Base-by-base conservation (phyloP, 257 asterid genomes). In the Plectranthus barbatus region DNA sequence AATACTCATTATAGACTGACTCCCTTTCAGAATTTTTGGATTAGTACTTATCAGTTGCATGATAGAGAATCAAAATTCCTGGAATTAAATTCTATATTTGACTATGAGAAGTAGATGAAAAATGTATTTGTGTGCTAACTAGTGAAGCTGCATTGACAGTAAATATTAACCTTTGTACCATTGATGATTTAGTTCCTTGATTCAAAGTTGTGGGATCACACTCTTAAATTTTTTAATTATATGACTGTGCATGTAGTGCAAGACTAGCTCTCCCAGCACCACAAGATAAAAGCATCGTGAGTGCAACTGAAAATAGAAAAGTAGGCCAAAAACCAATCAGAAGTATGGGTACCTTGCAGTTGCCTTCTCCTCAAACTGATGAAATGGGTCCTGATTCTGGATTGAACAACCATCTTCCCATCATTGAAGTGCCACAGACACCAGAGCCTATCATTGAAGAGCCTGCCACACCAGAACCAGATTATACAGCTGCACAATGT, bases 201-300 rank as follows among this genome's bases (percentile, higher is more conserved):
- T 2, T 5, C 31, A 26, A 5, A 1, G 31, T 1, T 5, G 31
- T 26, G 5, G 31, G 31, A 26, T 26, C 31, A 26, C 31, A 26
- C 31, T 26, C 31, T 1, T 1, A 26, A 26, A 26, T 26, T 26
- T 26, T 71, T 58, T 24, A 48, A 66, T 49, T 73, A 71, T 49
- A 55, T 62, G 26, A 57, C 73, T 72, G 55, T 74, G 72, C 61
- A 50, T 74, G 79, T 86, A 92, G 99, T 70, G 95, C 96, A 42
- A 81, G 99, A 73, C 90, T 92, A 72, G 74, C 95, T 51, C 95
- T 92, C 67, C 99, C 99, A 63, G 90, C 90, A 58, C 88, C 96
- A 13, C 94, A 77, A 67, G 95, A 85, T 40, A 83, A 82, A 72
- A 79, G 84, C 77, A 79, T 84, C 8, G 72, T 79, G 62, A 34